Conservation (phyloP, 306 rosid species). For the Cyclanthera cordifolia region DNA sequence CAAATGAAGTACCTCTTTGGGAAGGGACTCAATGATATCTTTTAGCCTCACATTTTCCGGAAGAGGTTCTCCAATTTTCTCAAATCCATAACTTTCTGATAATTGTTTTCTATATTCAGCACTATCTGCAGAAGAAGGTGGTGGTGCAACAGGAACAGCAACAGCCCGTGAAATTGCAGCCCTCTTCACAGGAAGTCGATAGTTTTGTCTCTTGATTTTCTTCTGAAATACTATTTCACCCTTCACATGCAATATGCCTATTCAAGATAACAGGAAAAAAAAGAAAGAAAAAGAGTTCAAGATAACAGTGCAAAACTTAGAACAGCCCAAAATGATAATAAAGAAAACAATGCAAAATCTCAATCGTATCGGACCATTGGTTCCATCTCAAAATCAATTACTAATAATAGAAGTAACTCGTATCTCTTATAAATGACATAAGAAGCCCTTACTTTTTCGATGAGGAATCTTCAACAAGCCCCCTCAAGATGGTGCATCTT, state of each 20-base stretch:
- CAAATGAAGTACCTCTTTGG: constrained; percentile 49
- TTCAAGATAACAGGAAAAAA: background rate
- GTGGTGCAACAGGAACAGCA: constrained; percentile 47
- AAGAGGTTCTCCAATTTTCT: constrained; percentile 66
- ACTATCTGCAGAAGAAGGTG: constrained; percentile 36
- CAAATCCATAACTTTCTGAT: constrained; percentile 70
- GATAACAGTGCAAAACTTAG: background rate
- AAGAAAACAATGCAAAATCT: background rate
- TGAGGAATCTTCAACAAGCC: too few relatives aligned
- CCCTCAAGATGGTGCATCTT: too few relatives aligned
- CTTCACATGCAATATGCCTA: constrained; percentile 37
- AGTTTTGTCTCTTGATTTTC: constrained; percentile 23
- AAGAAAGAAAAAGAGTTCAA: background rate
- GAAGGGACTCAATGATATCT: constrained; percentile 68
- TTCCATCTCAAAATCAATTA: too few relatives aligned
- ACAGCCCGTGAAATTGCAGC: constrained; percentile 44
- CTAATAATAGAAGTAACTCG: too few relatives aligned
- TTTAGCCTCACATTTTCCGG: constrained; percentile 59
- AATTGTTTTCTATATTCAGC: constrained; percentile 52
- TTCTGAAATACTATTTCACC: constrained; percentile 25
- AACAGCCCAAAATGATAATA: background rate
- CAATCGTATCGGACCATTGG: too few relatives aligned
- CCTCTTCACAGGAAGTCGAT: constrained; percentile 26
- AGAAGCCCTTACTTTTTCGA: too few relatives aligned
- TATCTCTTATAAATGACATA: too few relatives aligned